phyloP scores from a whole-genome alignment of 2,329 filamentous ascomycete species.

The Colletotrichum siamense region DNA sequence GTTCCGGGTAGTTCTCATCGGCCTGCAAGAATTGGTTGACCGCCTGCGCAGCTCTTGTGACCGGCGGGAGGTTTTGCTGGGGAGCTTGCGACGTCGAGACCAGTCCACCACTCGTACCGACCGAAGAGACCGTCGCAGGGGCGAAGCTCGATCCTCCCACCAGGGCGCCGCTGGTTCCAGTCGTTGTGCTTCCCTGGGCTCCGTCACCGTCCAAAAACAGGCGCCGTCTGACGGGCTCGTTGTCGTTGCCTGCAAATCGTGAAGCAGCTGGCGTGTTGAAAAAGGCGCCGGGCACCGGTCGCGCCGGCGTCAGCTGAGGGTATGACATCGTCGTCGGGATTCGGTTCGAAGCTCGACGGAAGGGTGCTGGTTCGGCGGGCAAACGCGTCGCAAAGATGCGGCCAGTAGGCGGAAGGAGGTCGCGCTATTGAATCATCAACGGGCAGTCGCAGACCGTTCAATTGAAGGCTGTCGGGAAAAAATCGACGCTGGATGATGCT shows the following conservation, averaged over 20 bases:
- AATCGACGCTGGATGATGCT: neutral
- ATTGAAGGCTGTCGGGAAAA: neutral
- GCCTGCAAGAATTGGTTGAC: constrained; percentile 80
- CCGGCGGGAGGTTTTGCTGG: constrained; percentile 61
- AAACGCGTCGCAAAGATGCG: constrained; percentile 23
- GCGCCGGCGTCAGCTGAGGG: constrained; percentile 67
- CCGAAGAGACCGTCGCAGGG: constrained; percentile 28
- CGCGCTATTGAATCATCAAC: constrained; percentile 35
- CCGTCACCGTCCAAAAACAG: constrained; percentile 47
- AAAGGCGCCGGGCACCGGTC: constrained; percentile 77
- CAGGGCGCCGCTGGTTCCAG: constrained; percentile 6
- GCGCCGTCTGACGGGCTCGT: constrained; percentile 56
- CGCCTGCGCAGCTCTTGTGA: constrained; percentile 81
- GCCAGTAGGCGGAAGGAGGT: constrained; percentile 20
- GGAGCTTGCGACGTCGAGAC: constrained; percentile 48
- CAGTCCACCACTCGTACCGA: constrained; percentile 31
- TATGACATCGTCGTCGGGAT: constrained; percentile 55
- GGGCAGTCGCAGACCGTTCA: constrained; percentile 21
- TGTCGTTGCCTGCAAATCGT: constrained; percentile 38
- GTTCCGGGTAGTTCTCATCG: constrained; percentile 84
- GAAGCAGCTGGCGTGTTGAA: constrained; percentile 71
- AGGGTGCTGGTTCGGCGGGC: neutral
- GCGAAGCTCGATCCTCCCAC: constrained; percentile 12
- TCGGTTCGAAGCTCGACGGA: neutral
- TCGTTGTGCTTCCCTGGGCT: neutral